Evolutionary conservation across 352 stramenopile genomes (phyloP).

Genomic region (Elongisporangium senticosum): DNA sequence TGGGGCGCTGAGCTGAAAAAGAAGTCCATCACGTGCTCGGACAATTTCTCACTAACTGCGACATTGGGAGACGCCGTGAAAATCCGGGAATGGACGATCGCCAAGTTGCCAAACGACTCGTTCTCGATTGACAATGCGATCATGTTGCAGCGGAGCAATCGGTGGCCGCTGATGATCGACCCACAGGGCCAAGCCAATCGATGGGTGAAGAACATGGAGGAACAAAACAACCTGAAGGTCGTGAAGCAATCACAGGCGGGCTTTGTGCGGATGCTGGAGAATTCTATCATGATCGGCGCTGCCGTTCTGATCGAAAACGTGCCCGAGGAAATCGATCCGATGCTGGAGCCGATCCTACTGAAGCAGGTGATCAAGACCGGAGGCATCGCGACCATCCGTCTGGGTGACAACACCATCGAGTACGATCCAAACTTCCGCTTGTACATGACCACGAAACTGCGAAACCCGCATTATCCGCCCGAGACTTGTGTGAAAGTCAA

Average conservation of each 20-base stretch:
- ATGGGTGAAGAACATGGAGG: conserved; percentile 95
- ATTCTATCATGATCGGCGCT: conserved; percentile 91
- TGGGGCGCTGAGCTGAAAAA: conserved; percentile 69
- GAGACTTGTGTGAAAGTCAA: conserved; percentile 97
- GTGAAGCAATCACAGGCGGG: conserved; percentile 91
- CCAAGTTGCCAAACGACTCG: conserved; percentile 93
- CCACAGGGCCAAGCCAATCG: conserved; percentile 93
- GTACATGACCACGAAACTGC: conserved; percentile 94
- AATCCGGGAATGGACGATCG: conserved; percentile 93
- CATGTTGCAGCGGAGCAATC: conserved; percentile 88
- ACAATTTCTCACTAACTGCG: conserved; percentile 70
- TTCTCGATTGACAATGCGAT: conserved; percentile 96
- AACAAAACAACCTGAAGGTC: conserved; percentile 87
- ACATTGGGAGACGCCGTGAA: conserved; percentile 90
- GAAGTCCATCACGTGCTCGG: conserved; percentile 79
- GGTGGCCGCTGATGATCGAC: conserved; percentile 97
- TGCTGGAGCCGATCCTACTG: conserved; percentile 91
- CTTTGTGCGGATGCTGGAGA: conserved; percentile 94
- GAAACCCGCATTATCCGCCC: conserved; percentile 92
- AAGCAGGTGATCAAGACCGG: conserved; percentile 91
- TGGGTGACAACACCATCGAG: conserved; percentile 93
- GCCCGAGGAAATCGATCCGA: conserved; percentile 90
- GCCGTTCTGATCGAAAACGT: conserved; percentile 94
- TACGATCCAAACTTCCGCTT: conserved; percentile 92
- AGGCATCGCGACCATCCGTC: conserved; percentile 84